A percentile compares a stretch with the other conserved stretches of the same genome.
Conservation (phyloP, 1,139 yeast genomes). For the Candida sp. region DNA sequence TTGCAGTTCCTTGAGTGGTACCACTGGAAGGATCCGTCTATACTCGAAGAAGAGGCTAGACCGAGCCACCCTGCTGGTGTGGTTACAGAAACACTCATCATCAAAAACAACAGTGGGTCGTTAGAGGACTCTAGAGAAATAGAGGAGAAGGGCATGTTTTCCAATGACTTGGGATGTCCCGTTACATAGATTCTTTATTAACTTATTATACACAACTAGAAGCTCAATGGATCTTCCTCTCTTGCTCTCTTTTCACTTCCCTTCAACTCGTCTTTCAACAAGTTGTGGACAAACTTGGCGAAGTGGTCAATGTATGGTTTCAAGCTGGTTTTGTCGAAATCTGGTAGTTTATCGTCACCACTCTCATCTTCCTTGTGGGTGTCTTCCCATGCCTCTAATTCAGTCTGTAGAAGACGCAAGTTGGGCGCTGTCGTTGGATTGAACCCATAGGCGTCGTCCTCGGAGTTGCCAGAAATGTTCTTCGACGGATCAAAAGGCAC, state of each 20-base stretch:
- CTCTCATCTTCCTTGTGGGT: slow-evolving; percentile 25
- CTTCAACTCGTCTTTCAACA: slow-evolving; percentile 61
- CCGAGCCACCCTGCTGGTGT: slow-evolving; percentile 11
- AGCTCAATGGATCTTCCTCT: slow-evolving; percentile 21
- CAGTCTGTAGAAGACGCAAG: slow-evolving; percentile 60
- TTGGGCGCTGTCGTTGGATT: slow-evolving; percentile 86
- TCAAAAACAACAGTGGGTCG: slow-evolving; percentile 43
- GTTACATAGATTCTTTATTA: slow-evolving; percentile 16
- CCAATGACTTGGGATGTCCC: slow-evolving; percentile 21
- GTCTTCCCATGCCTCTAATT: slow-evolving; percentile 47
- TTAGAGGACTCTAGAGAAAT: slow-evolving; percentile 31
- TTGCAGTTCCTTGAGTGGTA: slow-evolving; percentile 72
- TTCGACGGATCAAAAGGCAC: slow-evolving; percentile 80
- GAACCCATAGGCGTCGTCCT: slow-evolving; percentile 57
- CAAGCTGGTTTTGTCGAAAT: slow-evolving; percentile 70
- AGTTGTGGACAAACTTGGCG: slow-evolving; percentile 59
- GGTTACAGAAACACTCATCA: slow-evolving; percentile 35
- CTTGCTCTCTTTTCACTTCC: slow-evolving; percentile 48
- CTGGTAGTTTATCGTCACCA: slow-evolving; percentile 25
- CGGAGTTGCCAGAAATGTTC: slow-evolving; percentile 36
- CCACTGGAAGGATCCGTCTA: slow-evolving; percentile 40
- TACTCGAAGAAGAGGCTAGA: slow-evolving; percentile 5
- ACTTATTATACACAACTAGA: neutral
- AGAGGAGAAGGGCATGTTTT: slow-evolving; percentile 16
- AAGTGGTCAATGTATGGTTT: slow-evolving; percentile 80